Evolutionary conservation across 2,329 filamentous ascomycete species (phyloP), one percentile per base, ranked within the genome.

Genomic region (Trichoderma sp.): DNA sequence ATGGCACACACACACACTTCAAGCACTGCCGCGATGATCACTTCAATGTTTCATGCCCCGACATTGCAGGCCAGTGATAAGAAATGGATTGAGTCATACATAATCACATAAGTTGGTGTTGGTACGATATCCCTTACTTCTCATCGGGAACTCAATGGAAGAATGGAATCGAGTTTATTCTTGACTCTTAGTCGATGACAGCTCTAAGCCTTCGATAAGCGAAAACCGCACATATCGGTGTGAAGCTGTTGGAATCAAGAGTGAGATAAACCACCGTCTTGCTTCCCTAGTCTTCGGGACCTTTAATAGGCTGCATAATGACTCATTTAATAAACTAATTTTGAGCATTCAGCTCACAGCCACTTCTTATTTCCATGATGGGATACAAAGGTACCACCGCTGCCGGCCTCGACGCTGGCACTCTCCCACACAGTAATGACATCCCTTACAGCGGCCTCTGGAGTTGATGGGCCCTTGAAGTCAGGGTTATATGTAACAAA

Each of bases 281-380:
- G 47, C 3, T 50, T 3, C 11, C 3, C n/a, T 12, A 20, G 4
- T 6, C 5, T 1, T 23, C 47, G n/a, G 1, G n/a, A 20, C 12
- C 0, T 12, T 50, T 23, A 13, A 6, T n/a, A 6, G 2, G 4
- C 23, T 12, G n/a, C 2, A 23, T 13, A 0, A 20, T 50, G n/a
- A 23, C 2, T 50, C 47, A 6, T 23, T 50, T 6, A 4, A 7
- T 23, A 13, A 6, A 5, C 5, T 12, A 1, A 1, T 8, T 13
- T 20, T 4, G 2, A 34, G 11, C 3, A 50, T 20, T 5, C 13
- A 15, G 3, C 9, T 43, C n/a, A 68, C 12, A 68, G 28, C 28
- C 66, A 68, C 20, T 61, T 43, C 9, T 68, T 68, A 6, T 68
- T 61, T 13, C 66, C 55, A 4, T 61, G 28, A 23, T 68, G 66